Evolutionary conservation across 208 protist species (phyloP).

Genomic region (Leishmania lainsoni): DNA sequence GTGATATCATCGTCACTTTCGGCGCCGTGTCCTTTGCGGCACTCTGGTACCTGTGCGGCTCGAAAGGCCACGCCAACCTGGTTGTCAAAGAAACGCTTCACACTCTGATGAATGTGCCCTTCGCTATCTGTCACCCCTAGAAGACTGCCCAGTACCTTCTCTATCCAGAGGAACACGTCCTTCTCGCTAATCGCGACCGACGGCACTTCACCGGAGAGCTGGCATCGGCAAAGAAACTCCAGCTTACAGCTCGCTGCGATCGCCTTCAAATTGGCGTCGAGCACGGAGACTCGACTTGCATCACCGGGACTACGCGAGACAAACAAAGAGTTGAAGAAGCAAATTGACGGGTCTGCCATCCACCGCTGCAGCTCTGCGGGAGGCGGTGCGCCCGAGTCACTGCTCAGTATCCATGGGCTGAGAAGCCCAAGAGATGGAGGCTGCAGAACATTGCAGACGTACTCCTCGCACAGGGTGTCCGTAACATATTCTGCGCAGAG

Average conservation of each 20-base stretch:
- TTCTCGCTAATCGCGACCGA: constrained; percentile 29
- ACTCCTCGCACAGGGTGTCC: constrained; percentile 33
- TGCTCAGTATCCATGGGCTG: constrained; percentile 15
- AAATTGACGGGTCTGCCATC: constrained; percentile 26
- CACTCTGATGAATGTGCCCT: constrained; percentile 29
- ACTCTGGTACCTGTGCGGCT: neutral
- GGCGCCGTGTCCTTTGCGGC: neutral
- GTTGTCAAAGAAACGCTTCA: constrained; percentile 47
- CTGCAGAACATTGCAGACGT: constrained; percentile 11
- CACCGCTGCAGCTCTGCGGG: constrained; percentile 28
- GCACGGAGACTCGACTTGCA: neutral
- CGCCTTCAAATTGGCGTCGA: constrained; percentile 24
- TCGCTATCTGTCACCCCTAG: constrained; percentile 41
- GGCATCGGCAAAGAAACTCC: constrained; percentile 26
- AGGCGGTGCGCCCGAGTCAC: neutral
- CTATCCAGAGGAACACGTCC: constrained; percentile 39
- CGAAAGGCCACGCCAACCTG: neutral
- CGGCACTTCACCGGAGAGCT: constrained; percentile 15
- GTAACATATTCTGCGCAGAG: constrained; percentile 38
- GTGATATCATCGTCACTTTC: neutral
- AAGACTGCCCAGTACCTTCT: constrained; percentile 44
- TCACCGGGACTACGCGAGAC: constrained; percentile 18
- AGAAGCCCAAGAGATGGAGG: constrained; percentile 39
- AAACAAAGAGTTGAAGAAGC: constrained; percentile 36
- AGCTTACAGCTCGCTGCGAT: constrained; percentile 20